Base-by-base conservation (phyloP, 2,329 filamentous ascomycete species). In the Colletotrichum tropicale region DNA sequence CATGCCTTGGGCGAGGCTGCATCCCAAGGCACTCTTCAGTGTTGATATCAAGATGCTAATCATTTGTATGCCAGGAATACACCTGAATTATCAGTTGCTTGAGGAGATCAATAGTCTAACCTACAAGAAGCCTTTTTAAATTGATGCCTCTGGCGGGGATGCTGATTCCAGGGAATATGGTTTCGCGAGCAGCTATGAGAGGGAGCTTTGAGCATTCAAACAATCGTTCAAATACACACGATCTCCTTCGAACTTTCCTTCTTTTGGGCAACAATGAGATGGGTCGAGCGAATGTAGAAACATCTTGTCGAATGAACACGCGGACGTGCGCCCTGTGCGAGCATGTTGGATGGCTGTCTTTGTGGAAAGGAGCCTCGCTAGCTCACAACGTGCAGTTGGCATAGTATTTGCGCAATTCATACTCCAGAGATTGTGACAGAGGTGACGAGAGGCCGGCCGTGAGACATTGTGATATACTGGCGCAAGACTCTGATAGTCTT, bases 341-440 rank as follows among this genome's bases (percentile, higher is more conserved):
- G 10, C n/a, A 6, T 8, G 18, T 13, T 21, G n/a, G 13, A 8
- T 21, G 4, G n/a, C 6, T 48, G 12, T 13, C 43, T 48, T 48
- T 12, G 43, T 48, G 10, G n/a, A 21, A 13, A 48, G n/a, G 43
- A 21, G 4, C 10, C 3, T 48, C 43, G 12, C 43, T 13, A 52
- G 43, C n/a, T 13, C n/a, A 10, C 6, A 13, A 12, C 4, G 1
- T 48, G n/a, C n/a, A 48, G 5, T 2, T n/a, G 0, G 18, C 9
- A 48, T 1, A 2, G 1, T n/a, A 21, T 48, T 21, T 43, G 9
- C 43, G 10, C 2, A 3, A 21, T 6, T 3, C 21, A 21, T 48
- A 13, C n/a, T 21, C 18, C 6, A 1, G n/a, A 12, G 43, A 52
- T 13, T 52, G 10, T 13, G 6, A 21, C 7, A 52, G n/a, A 13